phyloP scores from a whole-genome alignment of 805 yeast genomes.

The Cyberlindnera maclurae region DNA sequence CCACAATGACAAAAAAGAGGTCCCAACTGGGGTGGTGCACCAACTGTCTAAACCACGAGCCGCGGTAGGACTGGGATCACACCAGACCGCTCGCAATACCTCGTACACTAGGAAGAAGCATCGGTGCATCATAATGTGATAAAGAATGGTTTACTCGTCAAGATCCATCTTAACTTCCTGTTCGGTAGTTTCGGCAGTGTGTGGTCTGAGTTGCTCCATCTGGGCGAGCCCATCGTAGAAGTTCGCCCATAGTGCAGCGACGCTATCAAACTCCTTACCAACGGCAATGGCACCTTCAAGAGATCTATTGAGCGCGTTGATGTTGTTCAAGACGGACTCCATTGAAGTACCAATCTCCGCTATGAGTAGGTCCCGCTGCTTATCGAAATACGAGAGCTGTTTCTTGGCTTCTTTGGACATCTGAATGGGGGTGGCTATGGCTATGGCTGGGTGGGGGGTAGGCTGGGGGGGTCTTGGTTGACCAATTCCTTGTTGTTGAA shows the following conservation, averaged over 20 bases:
- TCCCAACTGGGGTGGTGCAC: neutral
- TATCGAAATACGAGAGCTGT: conserved; percentile 39
- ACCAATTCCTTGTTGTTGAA: too few relatives aligned
- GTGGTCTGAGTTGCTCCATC: conserved; percentile 17
- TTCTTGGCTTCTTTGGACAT: conserved; percentile 6
- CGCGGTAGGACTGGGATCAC: neutral
- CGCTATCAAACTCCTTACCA: conserved; percentile 69
- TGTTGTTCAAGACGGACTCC: conserved; percentile 57
- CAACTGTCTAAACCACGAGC: neutral
- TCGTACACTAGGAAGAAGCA: neutral
- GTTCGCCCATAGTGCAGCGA: conserved; percentile 61
- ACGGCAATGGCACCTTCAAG: conserved; percentile 62
- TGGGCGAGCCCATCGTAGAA: conserved; percentile 50
- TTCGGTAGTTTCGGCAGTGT: neutral
- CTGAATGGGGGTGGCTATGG: neutral
- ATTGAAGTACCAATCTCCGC: conserved; percentile 51
- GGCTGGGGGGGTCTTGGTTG: too few relatives aligned
- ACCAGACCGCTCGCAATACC: neutral
- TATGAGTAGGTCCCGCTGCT: conserved; percentile 51
- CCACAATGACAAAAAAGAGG: conserved; percentile 1
- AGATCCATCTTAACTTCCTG: neutral
- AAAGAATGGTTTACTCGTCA: neutral
- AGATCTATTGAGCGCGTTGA: conserved; percentile 61
- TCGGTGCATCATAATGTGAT: conserved; percentile 1
- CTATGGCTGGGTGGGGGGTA: too few relatives aligned